Base-by-base conservation (phyloP, 225 moss, liverwort and hornwort species). In the Takakia lepidozioides region DNA sequence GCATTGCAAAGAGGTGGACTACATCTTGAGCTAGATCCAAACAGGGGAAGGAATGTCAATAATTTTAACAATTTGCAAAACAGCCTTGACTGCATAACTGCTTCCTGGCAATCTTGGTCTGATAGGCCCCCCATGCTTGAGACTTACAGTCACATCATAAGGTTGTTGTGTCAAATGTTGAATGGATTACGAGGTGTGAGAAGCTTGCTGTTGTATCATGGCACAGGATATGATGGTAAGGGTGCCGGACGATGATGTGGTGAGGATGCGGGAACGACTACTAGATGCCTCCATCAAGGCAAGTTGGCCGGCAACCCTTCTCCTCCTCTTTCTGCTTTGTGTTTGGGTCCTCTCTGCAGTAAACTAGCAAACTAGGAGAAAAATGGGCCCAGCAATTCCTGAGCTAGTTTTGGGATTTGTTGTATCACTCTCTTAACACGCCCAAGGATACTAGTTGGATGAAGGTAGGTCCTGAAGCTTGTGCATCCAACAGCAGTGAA, bases 211-310 rank as follows among this genome's bases (percentile, higher is more conserved):
- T 5, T 42, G 41, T 19, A 16, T 19, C 5, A 48, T 25, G 14
- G 25, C 14, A 23, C 60, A 93, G 92, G 92, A 85, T 30, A 65
- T 87, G 66, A 59, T 85, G 37, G 59, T 93, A 36, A 73, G 83
- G 46, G 42, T 78, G 45, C 63, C 72, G 37, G 85, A 85, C 55
- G 81, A 81, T 65, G 87, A 87, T 56, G 73, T 74, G 51, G 38
- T 52, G 36, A 47, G 43, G 51, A 58, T 93, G 16, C 85, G 83
- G 45, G 69, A 64, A 45, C 88, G 88, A 19, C 80, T 93, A 18
- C 63, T 70, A 28, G 88, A 83, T 36, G 80, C 81, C 20, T 80
- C 80, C 19, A 56, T 93, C 53, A 88, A 93, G 85, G 92, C 70
- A 66, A 42, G 61, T 13, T 16, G n/a, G 6, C 20, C 20, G 8